These are phyloP conservation scores for Coemansia sp. DNA, from an alignment of 192 early-diverging fungal genomes.

Conservation along the genomic window DNA sequence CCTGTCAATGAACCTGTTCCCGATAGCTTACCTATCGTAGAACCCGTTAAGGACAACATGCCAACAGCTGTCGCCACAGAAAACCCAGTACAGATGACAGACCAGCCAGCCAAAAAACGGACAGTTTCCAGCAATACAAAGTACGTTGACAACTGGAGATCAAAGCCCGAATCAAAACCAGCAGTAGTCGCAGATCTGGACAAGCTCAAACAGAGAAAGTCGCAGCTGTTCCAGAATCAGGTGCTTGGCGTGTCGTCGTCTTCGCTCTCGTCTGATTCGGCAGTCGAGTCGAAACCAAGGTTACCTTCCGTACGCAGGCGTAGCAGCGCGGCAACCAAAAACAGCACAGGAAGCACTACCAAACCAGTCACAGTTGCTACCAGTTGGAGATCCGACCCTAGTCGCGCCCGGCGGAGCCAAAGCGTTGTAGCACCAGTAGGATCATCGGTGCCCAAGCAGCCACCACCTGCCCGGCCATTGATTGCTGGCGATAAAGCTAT, in stretches of 20 bases:
- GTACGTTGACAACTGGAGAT: slow-evolving; percentile 9
- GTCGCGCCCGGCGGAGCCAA: slow-evolving; percentile 9
- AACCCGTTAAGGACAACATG: not conserved
- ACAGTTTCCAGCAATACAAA: not conserved
- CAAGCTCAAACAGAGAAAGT: not conserved
- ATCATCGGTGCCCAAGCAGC: not conserved
- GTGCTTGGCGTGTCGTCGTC: not conserved
- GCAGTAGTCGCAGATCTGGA: not conserved
- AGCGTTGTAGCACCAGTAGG: not conserved
- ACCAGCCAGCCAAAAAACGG: slow-evolving; percentile 3
- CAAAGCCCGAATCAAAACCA: slow-evolving; percentile 2
- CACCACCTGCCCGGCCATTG: not conserved
- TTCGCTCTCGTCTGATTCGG: not conserved
- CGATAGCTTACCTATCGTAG: not conserved
- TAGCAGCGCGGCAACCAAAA: slow-evolving; percentile 9
- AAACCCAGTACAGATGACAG: not conserved
- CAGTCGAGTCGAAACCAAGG: not conserved
- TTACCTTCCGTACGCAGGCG: slow-evolving; percentile 2
- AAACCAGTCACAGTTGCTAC: slow-evolving; percentile 1
- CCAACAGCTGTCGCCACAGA: not conserved
- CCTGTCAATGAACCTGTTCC: not conserved
- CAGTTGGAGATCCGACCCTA: slow-evolving; percentile 32
- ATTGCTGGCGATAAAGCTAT: not conserved
- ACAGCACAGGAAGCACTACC: slow-evolving; percentile 2
- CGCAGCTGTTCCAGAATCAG: not conserved